Evolutionary conservation across 257 asterid species (phyloP), one percentile per base, ranked within the genome.

Genomic region (Verbena officinalis): DNA sequence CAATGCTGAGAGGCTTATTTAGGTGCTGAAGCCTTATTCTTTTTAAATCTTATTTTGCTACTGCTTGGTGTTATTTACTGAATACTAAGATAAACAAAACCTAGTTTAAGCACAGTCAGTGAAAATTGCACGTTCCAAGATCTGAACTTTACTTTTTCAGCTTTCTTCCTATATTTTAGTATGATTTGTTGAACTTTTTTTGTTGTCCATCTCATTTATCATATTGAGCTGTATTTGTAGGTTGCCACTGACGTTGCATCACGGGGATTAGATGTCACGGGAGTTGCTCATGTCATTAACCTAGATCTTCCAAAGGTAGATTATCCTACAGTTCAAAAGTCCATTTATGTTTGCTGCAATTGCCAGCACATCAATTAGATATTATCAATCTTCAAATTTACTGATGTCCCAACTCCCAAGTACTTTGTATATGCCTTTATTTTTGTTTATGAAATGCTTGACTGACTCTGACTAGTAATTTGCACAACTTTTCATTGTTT

Each of bases 231-330:
- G 63, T 65, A 52, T 64, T 66, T 77, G 69, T 83, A 90, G 96
- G 97, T 90, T 61, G 96, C 97, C 66, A 90, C 97, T 40, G 97
- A 90, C 76, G 95, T 91, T 73, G 97, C 97, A 51, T 88, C 96
- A 46, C 86, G 96, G 64, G 97, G 97, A 64, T 73, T 91, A 70
- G 97, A 91, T 54, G 96, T 91, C 71, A 82, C 93, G 55, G 95
- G 96, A 38, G 93, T 91, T 67, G 85, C 93, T 67, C 96, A 91
- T 76, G 96, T 91, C 70, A 76, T 91, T 62, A 87, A 87, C 61
- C 75, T 85, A 34, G 96, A 90, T 83, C 96, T 90, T 78, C 97
- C 97, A 3, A 88, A 88, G 96, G 96, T 90, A 81, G 36, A 61
- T 31, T 63, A 11, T 16, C 62, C 79, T 68, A 53, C 58, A 48